Conservation (phyloP, 2,329 filamentous ascomycete genomes). For the Fusarium secorum region DNA sequence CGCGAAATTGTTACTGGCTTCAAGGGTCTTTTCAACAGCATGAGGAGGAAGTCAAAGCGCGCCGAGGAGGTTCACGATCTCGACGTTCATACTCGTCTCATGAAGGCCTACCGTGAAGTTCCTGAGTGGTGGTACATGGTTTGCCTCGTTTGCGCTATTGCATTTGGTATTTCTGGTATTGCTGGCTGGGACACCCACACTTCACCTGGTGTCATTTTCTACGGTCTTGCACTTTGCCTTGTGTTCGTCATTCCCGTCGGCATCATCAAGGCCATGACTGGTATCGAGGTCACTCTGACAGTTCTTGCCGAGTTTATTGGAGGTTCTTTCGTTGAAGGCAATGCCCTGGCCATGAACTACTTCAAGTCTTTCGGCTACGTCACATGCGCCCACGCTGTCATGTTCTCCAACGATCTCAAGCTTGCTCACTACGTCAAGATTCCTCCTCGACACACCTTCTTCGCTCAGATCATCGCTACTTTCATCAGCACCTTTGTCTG, state of each 20-base stretch:
- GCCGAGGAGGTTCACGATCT: constrained; percentile 48
- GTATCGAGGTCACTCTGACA: constrained; percentile 60
- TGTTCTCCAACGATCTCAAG: constrained; percentile 59
- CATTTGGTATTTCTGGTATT: constrained; percentile 56
- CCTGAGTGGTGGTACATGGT: constrained; percentile 64
- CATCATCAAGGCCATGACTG: constrained; percentile 62
- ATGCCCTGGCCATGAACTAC: constrained; percentile 62
- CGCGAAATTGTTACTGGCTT: constrained; percentile 60
- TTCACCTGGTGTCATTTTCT: constrained; percentile 59
- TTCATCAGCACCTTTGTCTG: constrained; percentile 61
- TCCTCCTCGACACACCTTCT: constrained; percentile 66
- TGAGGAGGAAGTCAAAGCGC: constrained; percentile 53
- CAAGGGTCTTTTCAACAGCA: constrained; percentile 55
- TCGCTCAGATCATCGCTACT: constrained; percentile 66
- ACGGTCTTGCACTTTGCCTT: constrained; percentile 57
- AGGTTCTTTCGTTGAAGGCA: constrained; percentile 59
- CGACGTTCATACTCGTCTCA: constrained; percentile 59
- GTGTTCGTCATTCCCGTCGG: constrained; percentile 61
- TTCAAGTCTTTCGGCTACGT: constrained; percentile 63
- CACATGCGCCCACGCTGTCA: constrained; percentile 59
- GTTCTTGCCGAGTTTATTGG: constrained; percentile 63
- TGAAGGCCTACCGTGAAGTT: constrained; percentile 57
- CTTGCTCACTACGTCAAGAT: constrained; percentile 67
- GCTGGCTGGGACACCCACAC: constrained; percentile 60
- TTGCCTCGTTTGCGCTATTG: constrained; percentile 54